Evolutionary conservation across 768 basidiomycete genomes (phyloP), one percentile per base, ranked within the genome.

Genomic region (Lyophyllum atratum): DNA sequence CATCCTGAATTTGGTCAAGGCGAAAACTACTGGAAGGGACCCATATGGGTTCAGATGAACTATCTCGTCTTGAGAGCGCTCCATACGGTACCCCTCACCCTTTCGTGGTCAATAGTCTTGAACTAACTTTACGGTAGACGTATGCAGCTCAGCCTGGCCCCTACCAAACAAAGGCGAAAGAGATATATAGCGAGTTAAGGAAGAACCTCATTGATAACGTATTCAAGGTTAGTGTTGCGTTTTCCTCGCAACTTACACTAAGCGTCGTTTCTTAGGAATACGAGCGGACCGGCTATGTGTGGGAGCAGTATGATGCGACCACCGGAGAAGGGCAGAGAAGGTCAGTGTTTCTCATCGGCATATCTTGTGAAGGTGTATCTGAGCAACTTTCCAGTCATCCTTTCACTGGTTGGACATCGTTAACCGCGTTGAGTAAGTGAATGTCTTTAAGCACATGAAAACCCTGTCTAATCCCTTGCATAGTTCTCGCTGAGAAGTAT

Each of bases 31-130:
- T 98, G 95, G 95, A 89, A 89, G 65, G 95, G 96, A 1, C 92
- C 95, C 2, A 90, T 98, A 48, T 98, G 95, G 95, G 83, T 97
- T 34, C 95, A 93, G 70, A 95, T 98, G 90, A 98, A 98, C 72
- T 98, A 94, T 68, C 80, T 98, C 59, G 86, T 89, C 15, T 76
- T 98, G 50, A 80, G 84, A 25, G 84, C 93, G 12, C 73, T 98
- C 55, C 79, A 93, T 68, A 90, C 87, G 72, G 93, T 91, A 26
- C 54, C 75, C 62, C 17, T 26, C 19, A 44, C 14, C 5, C 19
- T 46, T 26, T 19, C 29, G 8, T 12, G 12, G 8, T 24, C 4
- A 9, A 12, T 12, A 24, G 17, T 11, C 12, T 12, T 1, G 12
- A 47, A 11, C 45, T 58, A 29, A 52, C 17, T 22, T 26, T 24